Evolutionary conservation across 2,329 filamentous ascomycete genomes (phyloP), one percentile per base, ranked within the genome.

Genomic region (Botrytis squamosa): DNA sequence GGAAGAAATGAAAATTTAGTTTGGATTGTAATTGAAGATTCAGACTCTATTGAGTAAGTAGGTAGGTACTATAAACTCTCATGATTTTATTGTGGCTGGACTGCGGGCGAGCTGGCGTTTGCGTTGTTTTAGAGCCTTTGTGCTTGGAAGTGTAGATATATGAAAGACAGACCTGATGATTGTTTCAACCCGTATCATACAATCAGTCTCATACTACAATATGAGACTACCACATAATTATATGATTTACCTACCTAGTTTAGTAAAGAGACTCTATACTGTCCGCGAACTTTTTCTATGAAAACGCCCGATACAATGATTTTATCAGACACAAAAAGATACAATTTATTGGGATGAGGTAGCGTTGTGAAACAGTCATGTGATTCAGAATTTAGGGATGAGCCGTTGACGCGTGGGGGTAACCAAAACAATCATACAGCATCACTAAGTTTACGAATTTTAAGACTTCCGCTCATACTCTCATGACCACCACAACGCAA

Each of bases 371-470:
- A 57, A 29, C 22, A 25, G 12, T 59, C 66, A 69, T 42, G 66
- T 69, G 66, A 69, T n/a, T 10, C 2, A 57, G 25, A n/a, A 63
- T 29, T 36, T 46, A 46, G 49, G 40, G 42, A 46, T 33, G 63
- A 65, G 33, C 40, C 40, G 16, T 68, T 22, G 55, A 73, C 71
- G 71, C 71, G 71, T 65, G 71, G 40, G 49, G 22, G 10, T 16
- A 72, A 72, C 66, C 72, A 73, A 76, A 74, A 72, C 67, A 75
- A 75, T 70, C 75, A 74, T 57, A 74, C 73, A 76, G 69, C 75
- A 73, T 75, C 75, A 76, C 72, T 73, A 55, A 71, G 33, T 68
- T 69, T 16, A 75, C 65, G 72, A 64, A 64, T 42, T 68, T 74
- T 67, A 66, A 64, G 63, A 29, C 69, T 60, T 70, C 63, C 49